Percentiles rank a stretch among this genome's conserved stretches.
Conservation (phyloP, 352 stramenopile genomes). For the Heterotrichella gracilis region DNA sequence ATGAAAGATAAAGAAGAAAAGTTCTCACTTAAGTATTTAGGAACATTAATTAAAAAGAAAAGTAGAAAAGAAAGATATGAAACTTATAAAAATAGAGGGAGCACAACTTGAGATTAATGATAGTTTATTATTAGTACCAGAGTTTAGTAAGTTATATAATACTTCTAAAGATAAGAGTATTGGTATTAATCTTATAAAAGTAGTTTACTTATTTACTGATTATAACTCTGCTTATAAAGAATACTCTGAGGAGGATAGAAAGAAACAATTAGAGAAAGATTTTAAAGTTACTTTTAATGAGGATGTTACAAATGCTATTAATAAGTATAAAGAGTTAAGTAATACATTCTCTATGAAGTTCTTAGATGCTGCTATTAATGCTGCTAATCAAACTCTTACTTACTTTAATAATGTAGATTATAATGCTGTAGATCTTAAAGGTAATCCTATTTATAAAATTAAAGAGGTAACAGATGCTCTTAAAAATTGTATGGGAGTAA, state of each 20-base stretch:
- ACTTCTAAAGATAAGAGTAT: conserved; percentile 11
- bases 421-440: neutral
- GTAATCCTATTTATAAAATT: neutral
- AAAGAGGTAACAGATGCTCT: neutral
- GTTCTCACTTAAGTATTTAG: too few species aligned
- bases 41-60: too few species aligned
- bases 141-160: too few species aligned
- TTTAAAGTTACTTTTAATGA: too few species aligned
- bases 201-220: conserved; percentile 11
- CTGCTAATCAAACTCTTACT: neutral
- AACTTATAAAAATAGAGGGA: too few species aligned
- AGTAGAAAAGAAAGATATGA: too few species aligned
- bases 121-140: too few species aligned
- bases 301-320: neutral
- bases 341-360: conserved; percentile 5
- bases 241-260: neutral
- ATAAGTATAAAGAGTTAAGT: conserved; percentile 12
- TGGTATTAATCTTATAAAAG: conserved; percentile 10
- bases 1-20: too few species aligned
- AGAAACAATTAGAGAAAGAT: too few species aligned
- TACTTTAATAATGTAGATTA: conserved; percentile 12
- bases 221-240: conserved; percentile 4
- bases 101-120: too few species aligned
- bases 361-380: neutral
- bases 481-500: neutral